phyloP scores from a whole-genome alignment of 2,329 filamentous ascomycete species.

The Aureobasidium sp. region DNA sequence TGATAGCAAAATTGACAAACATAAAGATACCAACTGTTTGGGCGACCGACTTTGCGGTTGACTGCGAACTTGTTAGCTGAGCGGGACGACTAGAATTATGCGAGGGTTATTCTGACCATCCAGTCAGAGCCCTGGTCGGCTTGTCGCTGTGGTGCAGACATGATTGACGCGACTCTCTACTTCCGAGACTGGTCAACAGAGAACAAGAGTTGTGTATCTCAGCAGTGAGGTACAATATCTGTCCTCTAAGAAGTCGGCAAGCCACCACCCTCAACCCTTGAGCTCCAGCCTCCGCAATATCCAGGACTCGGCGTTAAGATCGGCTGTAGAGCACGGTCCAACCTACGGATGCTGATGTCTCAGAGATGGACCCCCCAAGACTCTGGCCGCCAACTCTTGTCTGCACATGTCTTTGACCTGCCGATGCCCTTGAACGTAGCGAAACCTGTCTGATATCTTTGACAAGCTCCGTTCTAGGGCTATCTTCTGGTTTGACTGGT shows the following conservation, averaged over 20 bases:
- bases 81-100: background rate
- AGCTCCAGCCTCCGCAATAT: slow-evolving; percentile 7
- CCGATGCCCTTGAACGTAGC: background rate
- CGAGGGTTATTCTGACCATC: background rate
- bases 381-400: background rate
- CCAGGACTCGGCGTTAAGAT: background rate
- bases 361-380: background rate
- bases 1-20: slow-evolving; percentile 50
- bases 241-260: background rate
- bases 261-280: background rate
- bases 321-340: background rate
- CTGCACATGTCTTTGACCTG: background rate
- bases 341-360: background rate
- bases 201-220: background rate
- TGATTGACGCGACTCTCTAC: background rate
- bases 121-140: slow-evolving; percentile 8
- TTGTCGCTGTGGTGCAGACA: slow-evolving; percentile 17
- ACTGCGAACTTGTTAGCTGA: background rate
- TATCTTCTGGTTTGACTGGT: background rate
- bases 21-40: slow-evolving; percentile 55
- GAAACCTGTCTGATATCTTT: background rate
- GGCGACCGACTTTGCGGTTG: slow-evolving; percentile 28
- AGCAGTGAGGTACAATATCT: background rate
- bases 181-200: background rate
- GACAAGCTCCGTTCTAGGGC: background rate